Evolutionary conservation across 2,329 filamentous ascomycete species (phyloP).

Genomic region (Xylaria polymorpha): DNA sequence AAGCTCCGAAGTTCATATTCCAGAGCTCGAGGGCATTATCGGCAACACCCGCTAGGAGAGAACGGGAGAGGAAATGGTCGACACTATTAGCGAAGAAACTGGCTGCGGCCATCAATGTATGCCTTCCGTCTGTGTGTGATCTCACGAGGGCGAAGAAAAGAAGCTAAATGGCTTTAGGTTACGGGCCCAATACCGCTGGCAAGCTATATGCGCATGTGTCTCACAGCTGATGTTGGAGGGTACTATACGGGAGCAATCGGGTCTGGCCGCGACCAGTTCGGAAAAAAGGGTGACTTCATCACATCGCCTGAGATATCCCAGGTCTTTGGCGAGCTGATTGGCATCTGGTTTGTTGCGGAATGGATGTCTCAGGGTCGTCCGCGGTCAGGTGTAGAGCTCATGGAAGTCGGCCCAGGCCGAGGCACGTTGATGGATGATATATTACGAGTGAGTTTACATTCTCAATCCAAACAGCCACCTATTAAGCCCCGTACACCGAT

Average conservation of each 20-base stretch:
- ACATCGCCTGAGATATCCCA: slow-evolving; percentile 98
- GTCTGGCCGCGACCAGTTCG: slow-evolving; percentile 84
- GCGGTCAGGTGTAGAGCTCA: slow-evolving; percentile 80
- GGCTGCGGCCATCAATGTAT: slow-evolving; percentile 85
- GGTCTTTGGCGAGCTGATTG: slow-evolving; percentile 93
- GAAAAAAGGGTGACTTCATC: slow-evolving; percentile 92
- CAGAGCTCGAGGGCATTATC: slow-evolving; percentile 46
- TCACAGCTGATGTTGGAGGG: slow-evolving; percentile 88
- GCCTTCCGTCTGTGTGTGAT: neutral
- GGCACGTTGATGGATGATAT: slow-evolving; percentile 98
- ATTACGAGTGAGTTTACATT: slow-evolving; percentile 73
- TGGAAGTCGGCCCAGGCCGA: slow-evolving; percentile 93
- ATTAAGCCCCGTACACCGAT: neutral
- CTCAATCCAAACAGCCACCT: slow-evolving; percentile 3
- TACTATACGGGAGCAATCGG: slow-evolving; percentile 87
- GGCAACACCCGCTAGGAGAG: slow-evolving; percentile 44
- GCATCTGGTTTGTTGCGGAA: slow-evolving; percentile 94
- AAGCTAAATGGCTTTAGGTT: slow-evolving; percentile 54
- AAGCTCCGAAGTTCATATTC: slow-evolving; percentile 33
- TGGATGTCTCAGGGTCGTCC: slow-evolving; percentile 92
- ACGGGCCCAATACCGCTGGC: slow-evolving; percentile 93
- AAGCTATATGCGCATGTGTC: slow-evolving; percentile 97
- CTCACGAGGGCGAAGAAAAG: neutral
- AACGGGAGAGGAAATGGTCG: slow-evolving; percentile 77
- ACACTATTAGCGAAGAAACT: slow-evolving; percentile 91